These are phyloP conservation scores for Leptographium lundbergii DNA, from an alignment of 2,329 filamentous ascomycete species.

Conservation along the genomic window DNA sequence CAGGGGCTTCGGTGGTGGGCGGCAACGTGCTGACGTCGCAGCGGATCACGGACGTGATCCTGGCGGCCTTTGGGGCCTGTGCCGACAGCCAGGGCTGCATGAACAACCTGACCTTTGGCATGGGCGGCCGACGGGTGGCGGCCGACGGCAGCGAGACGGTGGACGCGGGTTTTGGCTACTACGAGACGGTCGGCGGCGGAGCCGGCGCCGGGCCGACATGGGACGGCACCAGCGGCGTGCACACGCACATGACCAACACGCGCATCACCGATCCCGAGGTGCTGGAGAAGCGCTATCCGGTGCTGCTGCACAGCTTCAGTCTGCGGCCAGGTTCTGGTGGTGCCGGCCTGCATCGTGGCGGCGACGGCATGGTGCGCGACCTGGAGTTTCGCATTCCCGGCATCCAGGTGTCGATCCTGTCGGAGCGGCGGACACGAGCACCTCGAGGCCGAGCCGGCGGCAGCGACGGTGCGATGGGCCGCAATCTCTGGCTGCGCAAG, in stretches of 20 bases:
- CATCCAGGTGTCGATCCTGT: slow-evolving; percentile 22
- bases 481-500: background rate
- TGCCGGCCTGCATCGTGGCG: slow-evolving; percentile 16
- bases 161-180: slow-evolving; percentile 12
- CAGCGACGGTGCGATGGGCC: slow-evolving; percentile 7
- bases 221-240: slow-evolving; percentile 15
- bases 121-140: background rate
- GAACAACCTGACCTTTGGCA: slow-evolving; percentile 9
- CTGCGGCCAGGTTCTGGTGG: slow-evolving; percentile 18
- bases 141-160: background rate
- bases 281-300: slow-evolving; percentile 21
- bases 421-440: slow-evolving; percentile 19
- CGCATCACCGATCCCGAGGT: slow-evolving; percentile 19
- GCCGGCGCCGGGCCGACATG: slow-evolving; percentile 18
- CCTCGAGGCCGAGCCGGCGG: slow-evolving; percentile 23
- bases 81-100: slow-evolving; percentile 19
- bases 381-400: slow-evolving; percentile 18
- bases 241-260: slow-evolving; percentile 18
- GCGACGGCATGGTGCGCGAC: slow-evolving; percentile 20
- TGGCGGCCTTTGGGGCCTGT: slow-evolving; percentile 16
- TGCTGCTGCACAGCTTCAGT: slow-evolving; percentile 18
- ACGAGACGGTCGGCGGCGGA: slow-evolving; percentile 20
- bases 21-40: slow-evolving; percentile 16
- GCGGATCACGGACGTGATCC: slow-evolving; percentile 19
- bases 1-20: slow-evolving; percentile 26